These are phyloP conservation scores for Phytophthora pseudosyringae DNA, from an alignment of 352 stramenopile species.

Conservation along the genomic window DNA sequence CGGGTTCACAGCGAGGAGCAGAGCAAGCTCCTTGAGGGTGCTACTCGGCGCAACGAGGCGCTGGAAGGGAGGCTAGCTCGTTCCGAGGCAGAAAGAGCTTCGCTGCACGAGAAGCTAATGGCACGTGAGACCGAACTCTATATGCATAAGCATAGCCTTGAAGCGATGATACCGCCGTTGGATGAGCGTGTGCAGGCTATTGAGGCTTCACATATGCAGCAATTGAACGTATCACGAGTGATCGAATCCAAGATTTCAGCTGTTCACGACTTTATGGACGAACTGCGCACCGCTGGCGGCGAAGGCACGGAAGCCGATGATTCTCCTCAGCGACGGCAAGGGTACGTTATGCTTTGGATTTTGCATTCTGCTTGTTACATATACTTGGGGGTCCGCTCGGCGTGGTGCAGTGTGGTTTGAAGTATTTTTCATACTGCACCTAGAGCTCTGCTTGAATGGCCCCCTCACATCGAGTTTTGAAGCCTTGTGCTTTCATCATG, in stretches of 20 bases:
- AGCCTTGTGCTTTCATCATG: slow-evolving; percentile 17
- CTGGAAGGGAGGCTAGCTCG: slow-evolving; percentile 40
- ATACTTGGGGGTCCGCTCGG: slow-evolving; percentile 27
- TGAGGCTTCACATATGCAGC: slow-evolving; percentile 39
- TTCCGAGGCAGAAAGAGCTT: slow-evolving; percentile 38
- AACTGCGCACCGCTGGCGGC: slow-evolving; percentile 49
- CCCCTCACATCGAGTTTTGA: slow-evolving; percentile 33
- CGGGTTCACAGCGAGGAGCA: slow-evolving; percentile 40
- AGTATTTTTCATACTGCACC: slow-evolving; percentile 9
- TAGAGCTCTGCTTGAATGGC: slow-evolving; percentile 21
- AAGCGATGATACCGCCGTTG: slow-evolving; percentile 31
- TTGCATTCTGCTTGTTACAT: slow-evolving; percentile 20
- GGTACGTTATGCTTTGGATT: slow-evolving; percentile 41
- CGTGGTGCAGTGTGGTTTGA: slow-evolving; percentile 16
- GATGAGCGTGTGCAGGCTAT: slow-evolving; percentile 43
- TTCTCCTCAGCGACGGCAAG: slow-evolving; percentile 52
- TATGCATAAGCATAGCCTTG: slow-evolving; percentile 37
- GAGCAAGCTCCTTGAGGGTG: slow-evolving; percentile 39
- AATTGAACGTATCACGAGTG: slow-evolving; percentile 40
- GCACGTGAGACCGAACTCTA: slow-evolving; percentile 56
- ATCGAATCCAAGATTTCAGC: slow-evolving; percentile 63
- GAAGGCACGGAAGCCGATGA: slow-evolving; percentile 64
- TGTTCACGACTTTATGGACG: slow-evolving; percentile 71
- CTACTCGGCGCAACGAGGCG: slow-evolving; percentile 36
- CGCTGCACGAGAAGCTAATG: slow-evolving; percentile 50